Conservation (phyloP, 2,329 filamentous ascomycete genomes). For the Colletotrichum chrysophilum region DNA sequence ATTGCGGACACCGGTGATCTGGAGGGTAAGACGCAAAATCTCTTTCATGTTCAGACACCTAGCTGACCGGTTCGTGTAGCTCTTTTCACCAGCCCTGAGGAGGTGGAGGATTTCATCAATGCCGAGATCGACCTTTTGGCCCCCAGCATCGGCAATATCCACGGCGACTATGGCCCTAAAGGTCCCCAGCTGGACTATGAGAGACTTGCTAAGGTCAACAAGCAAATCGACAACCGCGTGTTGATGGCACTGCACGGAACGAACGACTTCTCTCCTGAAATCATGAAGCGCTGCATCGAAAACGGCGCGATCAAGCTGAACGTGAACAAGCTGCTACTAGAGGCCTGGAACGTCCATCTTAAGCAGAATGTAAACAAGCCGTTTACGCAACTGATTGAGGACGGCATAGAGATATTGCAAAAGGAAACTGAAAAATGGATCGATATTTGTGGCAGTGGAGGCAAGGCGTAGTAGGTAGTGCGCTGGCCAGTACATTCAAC, state of each 20-base stretch:
- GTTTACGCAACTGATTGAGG: conserved; percentile 27
- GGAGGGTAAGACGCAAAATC: conserved; percentile 35
- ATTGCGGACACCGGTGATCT: conserved; percentile 63
- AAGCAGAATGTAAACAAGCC: conserved; percentile 25
- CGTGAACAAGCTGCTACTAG: conserved; percentile 18
- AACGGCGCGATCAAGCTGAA: conserved; percentile 24
- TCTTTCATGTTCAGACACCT: too few relatives aligned
- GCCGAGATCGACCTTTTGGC: conserved; percentile 78
- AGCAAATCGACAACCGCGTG: conserved; percentile 1
- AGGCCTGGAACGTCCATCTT: conserved; percentile 5
- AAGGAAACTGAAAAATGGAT: conserved; percentile 27
- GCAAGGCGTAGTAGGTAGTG: conserved; percentile 18
- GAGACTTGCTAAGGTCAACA: conserved; percentile 45
- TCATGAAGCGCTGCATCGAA: conserved; percentile 21
- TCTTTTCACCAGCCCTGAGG: conserved; percentile 67
- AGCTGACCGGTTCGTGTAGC: background rate
- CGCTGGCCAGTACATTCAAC: too few relatives aligned
- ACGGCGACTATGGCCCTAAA: conserved; percentile 72
- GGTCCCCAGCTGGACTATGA: conserved; percentile 69
- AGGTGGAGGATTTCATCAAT: conserved; percentile 72
- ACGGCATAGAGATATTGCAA: conserved; percentile 25
- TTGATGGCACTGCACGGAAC: conserved; percentile 27
- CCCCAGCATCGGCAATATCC: conserved; percentile 78
- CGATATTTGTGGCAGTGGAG: conserved; percentile 27
- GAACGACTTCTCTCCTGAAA: conserved; percentile 24